A percentile compares a stretch with the other conserved stretches of the same genome.
phyloP scores from a whole-genome alignment of 495 filamentous ascomycete species.

The Daldinia concentrica region DNA sequence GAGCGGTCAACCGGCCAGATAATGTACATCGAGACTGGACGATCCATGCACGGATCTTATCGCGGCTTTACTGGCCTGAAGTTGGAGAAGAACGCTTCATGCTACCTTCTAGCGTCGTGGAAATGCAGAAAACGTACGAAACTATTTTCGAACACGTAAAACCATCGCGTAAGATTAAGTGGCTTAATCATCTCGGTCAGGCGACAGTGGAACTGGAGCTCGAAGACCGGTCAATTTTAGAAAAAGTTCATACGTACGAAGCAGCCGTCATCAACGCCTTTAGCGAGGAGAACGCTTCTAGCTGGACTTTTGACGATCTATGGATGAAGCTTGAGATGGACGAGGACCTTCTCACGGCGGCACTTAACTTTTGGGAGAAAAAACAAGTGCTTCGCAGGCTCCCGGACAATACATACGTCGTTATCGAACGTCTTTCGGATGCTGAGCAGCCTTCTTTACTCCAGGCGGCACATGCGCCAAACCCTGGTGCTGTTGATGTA shows the following conservation, averaged over 20 bases:
- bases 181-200: slow-evolving; percentile 83
- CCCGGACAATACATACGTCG: slow-evolving; percentile 53
- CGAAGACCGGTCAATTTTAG: slow-evolving; percentile 74
- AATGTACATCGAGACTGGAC: slow-evolving; percentile 48
- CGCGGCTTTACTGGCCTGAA: slow-evolving; percentile 92
- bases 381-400: slow-evolving; percentile 77
- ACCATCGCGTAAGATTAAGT: slow-evolving; percentile 82
- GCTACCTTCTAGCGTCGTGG: slow-evolving; percentile 69
- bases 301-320: slow-evolving; percentile 70
- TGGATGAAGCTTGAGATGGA: slow-evolving; percentile 76
- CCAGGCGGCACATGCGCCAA: slow-evolving; percentile 60
- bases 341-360: slow-evolving; percentile 74
- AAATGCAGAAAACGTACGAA: slow-evolving; percentile 75
- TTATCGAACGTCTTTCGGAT: slow-evolving; percentile 53
- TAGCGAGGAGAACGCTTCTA: slow-evolving; percentile 59
- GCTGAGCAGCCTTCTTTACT: slow-evolving; percentile 50
- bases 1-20: slow-evolving; percentile 45
- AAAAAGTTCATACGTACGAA: slow-evolving; percentile 85
- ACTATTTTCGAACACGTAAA: slow-evolving; percentile 82
- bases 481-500: slow-evolving; percentile 56
- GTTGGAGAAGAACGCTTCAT: slow-evolving; percentile 80
- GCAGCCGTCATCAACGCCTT: slow-evolving; percentile 92
- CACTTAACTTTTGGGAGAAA: slow-evolving; percentile 85
- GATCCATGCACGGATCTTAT: slow-evolving; percentile 84
- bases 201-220: slow-evolving; percentile 84